These are phyloP conservation scores for Aspergillus hancockii DNA, from an alignment of 495 filamentous ascomycete genomes.

Conservation along the genomic window DNA sequence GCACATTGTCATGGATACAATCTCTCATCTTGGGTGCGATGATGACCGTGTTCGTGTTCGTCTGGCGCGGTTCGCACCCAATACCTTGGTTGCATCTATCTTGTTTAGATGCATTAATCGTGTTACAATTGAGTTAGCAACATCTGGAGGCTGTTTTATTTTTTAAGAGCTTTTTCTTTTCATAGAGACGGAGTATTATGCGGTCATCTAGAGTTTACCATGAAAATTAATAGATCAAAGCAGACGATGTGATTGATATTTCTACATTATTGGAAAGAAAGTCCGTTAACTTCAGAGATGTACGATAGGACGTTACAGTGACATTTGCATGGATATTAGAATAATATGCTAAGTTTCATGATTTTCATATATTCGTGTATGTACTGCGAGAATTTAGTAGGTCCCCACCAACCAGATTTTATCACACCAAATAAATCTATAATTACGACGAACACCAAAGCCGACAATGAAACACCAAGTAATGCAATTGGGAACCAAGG, in stretches of 20 bases:
- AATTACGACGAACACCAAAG: slow-evolving; percentile 4
- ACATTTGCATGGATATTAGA: background rate
- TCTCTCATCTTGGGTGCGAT: background rate
- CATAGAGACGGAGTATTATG: background rate
- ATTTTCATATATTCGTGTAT: background rate
- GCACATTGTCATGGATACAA: slow-evolving; percentile 1
- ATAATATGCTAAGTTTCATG: background rate
- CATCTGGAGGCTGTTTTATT: background rate
- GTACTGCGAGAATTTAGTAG: background rate
- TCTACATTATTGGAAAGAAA: background rate
- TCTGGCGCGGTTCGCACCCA: background rate
- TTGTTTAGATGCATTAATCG: background rate
- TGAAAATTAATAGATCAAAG: slow-evolving; percentile 2
- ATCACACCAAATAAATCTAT: slow-evolving; percentile 21
- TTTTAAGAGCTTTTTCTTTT: background rate
- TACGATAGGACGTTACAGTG: background rate
- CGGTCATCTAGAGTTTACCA: background rate
- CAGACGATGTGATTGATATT: background rate
- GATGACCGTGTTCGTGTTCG: background rate
- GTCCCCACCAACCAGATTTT: background rate
- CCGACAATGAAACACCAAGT: slow-evolving; percentile 18
- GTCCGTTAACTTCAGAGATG: background rate
- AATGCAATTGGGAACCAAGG: slow-evolving; percentile 15
- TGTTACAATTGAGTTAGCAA: background rate
- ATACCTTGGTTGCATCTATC: background rate